Base-by-base conservation (phyloP, 2,329 filamentous ascomycete species). In the Paraconiothyrium sp. region DNA sequence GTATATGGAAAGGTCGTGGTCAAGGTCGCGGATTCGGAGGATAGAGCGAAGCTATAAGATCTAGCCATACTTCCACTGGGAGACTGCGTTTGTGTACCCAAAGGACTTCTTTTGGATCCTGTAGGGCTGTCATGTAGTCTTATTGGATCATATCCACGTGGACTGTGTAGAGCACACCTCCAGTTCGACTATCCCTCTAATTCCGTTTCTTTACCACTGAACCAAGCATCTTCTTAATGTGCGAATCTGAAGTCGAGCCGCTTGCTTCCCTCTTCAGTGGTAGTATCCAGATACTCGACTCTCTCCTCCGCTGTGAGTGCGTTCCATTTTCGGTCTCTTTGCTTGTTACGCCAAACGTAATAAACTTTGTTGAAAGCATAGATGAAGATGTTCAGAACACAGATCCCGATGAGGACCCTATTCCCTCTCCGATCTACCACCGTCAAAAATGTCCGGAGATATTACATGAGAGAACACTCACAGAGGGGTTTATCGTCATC, bases 1-100 rank as follows among this genome's bases (percentile, higher is more conserved):
- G 79, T 86, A 10, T 86, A 82, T 78, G 86, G 86, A 2, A 87
- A 88, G 67, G 84, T 86, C 6, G 80, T 88, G 0, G 74, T 89
- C n/a, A 79, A 69, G 35, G 59, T 51, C 10, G 54, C 64, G 22
- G 43, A 46, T 16, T 20, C 37, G 2, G 27, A 34, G 24, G 22
- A 41, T 3, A 63, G 49, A 39, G 47, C 65, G 1, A 69, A 58
- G 51, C 32, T 71, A 24, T 72, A 50, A 63, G 16, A 30, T 4
- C 6, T 30, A 6, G 27, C 27, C 6, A 30, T 30, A 30, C 27
- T 30, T 30, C 4, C 4, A 1, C 1, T 30, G 2, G 2, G 27
- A 30, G 27, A 30, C 4, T 20, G 20, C 20, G 20, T 20, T 20
- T 20, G 20, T 20, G 20, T 20, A 20, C 20, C 20, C 20, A 30